Conservation (phyloP, 1,284 basidiomycete genomes). For the Apiotrichum brassicae region DNA sequence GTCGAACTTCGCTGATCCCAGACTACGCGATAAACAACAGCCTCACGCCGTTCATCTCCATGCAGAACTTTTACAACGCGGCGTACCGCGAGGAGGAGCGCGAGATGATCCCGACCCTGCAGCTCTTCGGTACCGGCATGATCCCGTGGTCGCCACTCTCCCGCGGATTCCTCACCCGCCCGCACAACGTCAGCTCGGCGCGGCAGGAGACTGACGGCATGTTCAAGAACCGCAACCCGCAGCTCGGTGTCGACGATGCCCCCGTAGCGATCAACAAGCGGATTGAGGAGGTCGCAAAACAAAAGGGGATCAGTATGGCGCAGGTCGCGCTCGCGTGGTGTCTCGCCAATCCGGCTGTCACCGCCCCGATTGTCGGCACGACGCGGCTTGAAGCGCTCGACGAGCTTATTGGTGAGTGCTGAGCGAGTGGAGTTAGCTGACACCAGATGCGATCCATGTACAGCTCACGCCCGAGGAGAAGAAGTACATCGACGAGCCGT, state of each 20-base stretch:
- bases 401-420: conserved; percentile 30
- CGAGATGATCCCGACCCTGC: conserved; percentile 57
- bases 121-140: conserved; percentile 40
- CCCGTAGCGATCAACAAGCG: conserved; percentile 40
- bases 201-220: conserved; percentile 22
- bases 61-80: conserved; percentile 57
- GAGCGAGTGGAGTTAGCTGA: not conserved
- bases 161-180: conserved; percentile 28
- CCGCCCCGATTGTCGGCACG: conserved; percentile 42
- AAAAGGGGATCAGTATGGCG: conserved; percentile 54
- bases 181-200: conserved; percentile 19
- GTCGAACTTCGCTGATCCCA: too few species aligned
- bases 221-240: conserved; percentile 8
- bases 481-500: conserved; percentile 51
- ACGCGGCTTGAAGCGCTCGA: conserved; percentile 34
- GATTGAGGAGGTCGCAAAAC: conserved; percentile 55
- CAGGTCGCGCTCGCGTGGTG: conserved; percentile 56
- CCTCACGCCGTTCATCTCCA: conserved; percentile 61
- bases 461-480: conserved; percentile 54
- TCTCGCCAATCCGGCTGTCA: conserved; percentile 35
- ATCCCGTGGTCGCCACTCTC: conserved; percentile 46
- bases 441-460: conserved; percentile 12
- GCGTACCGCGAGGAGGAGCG: conserved; percentile 56
- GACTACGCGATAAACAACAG: conserved; percentile 50
- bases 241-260: conserved; percentile 8